These are phyloP conservation scores for Pythium monospermum DNA, from an alignment of 352 stramenopile species.

Conservation along the genomic window DNA sequence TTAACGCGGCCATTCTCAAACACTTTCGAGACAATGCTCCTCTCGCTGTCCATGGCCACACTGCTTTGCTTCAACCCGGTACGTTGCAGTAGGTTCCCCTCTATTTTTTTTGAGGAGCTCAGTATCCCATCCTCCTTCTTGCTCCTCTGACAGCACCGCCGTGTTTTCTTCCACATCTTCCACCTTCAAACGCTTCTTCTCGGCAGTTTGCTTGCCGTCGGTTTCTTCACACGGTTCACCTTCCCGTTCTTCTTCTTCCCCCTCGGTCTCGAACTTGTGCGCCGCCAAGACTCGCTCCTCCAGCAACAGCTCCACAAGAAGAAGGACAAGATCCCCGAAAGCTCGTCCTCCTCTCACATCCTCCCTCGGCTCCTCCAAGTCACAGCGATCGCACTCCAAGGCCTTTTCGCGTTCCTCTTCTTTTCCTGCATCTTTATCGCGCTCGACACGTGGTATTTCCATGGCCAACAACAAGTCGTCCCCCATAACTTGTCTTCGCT, in stretches of 20 bases:
- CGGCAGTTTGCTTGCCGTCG: constrained; percentile 58
- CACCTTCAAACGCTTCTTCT: constrained; percentile 55
- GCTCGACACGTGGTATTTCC: constrained; percentile 64
- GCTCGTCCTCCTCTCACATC: not conserved
- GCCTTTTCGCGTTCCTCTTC: constrained; percentile 38
- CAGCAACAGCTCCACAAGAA: constrained; percentile 24
- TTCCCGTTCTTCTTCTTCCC: constrained; percentile 82
- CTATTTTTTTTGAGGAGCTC: not conserved
- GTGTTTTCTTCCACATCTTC: constrained; percentile 24
- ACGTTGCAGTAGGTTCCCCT: constrained; percentile 4
- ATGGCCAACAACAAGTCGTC: constrained; percentile 7
- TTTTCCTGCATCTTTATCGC: constrained; percentile 30
- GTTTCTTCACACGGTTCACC: constrained; percentile 79
- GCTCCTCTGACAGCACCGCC: constrained; percentile 43
- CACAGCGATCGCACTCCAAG: constrained; percentile 32
- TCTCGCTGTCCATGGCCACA: constrained; percentile 48
- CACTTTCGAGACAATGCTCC: constrained; percentile 59
- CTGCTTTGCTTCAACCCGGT: constrained; percentile 47
- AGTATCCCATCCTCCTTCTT: too few relatives aligned
- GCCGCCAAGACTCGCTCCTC: constrained; percentile 41
- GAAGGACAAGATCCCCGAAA: constrained; percentile 5
- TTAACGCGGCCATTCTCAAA: constrained; percentile 80
- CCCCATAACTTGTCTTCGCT: constrained; percentile 13
- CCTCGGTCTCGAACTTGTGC: constrained; percentile 57
- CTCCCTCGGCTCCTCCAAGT: constrained; percentile 24